Conservation (phyloP, 768 basidiomycete genomes). For the Neoboletus magnificus region DNA sequence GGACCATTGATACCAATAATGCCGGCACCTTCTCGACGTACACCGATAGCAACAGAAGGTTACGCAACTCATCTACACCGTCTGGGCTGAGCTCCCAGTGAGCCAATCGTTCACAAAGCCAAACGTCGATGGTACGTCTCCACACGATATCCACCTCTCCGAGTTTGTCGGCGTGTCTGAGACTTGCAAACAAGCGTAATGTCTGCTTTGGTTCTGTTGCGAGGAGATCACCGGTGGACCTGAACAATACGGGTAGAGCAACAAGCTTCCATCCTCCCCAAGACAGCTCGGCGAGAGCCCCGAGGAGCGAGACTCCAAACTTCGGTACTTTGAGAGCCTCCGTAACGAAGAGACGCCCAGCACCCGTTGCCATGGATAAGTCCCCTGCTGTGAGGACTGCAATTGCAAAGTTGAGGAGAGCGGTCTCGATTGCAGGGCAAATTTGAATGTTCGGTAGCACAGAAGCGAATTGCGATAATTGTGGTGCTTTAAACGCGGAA, state of each 20-base stretch:
- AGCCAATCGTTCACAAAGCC: conserved; percentile 43
- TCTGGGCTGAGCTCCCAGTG: conserved; percentile 39
- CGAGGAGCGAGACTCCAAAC: conserved; percentile 56
- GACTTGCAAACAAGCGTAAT: conserved; percentile 48
- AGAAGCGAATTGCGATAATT: conserved; percentile 36
- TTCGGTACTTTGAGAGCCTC: conserved; percentile 24
- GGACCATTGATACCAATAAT: conserved; percentile 44
- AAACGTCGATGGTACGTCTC: conserved; percentile 51
- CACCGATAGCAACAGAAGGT: conserved; percentile 50
- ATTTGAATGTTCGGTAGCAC: conserved; percentile 28
- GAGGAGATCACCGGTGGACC: conserved; percentile 45
- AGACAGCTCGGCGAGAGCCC: conserved; percentile 56
- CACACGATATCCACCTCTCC: conserved; percentile 56
- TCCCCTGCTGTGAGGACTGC: conserved; percentile 42
- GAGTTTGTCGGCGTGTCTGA: conserved; percentile 50
- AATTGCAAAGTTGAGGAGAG: conserved; percentile 33
- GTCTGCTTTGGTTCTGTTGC: conserved; percentile 41
- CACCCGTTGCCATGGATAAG: conserved; percentile 32
- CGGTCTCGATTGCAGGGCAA: conserved; percentile 23
- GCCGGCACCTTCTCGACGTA: conserved; percentile 47
- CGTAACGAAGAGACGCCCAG: conserved; percentile 48
- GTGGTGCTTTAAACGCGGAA: conserved; percentile 28
- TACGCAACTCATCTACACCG: conserved; percentile 49
- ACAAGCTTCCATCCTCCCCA: conserved; percentile 81
- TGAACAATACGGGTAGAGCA: conserved; percentile 57